Percentiles rank a stretch among this genome's conserved stretches.
phyloP scores from a whole-genome alignment of 176 grass and related monocot genomes.

The Musa acuminata region DNA sequence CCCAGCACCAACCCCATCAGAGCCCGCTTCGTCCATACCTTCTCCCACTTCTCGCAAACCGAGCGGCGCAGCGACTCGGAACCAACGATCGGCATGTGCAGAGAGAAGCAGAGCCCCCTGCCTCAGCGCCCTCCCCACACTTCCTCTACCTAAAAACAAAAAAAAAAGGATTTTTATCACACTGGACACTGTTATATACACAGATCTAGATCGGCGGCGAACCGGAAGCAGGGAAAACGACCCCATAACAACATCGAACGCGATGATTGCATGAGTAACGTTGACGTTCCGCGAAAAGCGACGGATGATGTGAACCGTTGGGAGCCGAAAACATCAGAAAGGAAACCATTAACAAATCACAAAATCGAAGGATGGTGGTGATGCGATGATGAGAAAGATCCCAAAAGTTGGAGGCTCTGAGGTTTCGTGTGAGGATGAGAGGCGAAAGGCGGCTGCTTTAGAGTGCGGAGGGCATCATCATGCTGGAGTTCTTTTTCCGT shows the following conservation, averaged over 20 bases:
- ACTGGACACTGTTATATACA: background rate
- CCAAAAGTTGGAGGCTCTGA: too few species aligned
- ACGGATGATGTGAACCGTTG: background rate
- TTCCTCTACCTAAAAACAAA: too few species aligned
- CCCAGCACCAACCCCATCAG: constrained; percentile 56
- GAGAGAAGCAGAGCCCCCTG: background rate
- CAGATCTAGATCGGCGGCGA: background rate
- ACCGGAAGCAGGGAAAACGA: background rate
- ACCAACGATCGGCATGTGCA: constrained; percentile 17
- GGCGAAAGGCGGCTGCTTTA: too few species aligned
- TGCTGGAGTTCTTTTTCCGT: too few species aligned
- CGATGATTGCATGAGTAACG: background rate
- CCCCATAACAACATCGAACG: background rate
- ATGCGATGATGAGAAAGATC: too few species aligned
- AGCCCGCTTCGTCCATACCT: constrained; percentile 33
- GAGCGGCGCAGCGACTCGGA: constrained; percentile 33
- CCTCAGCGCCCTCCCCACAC: background rate
- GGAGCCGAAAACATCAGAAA: background rate
- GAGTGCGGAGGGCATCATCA: too few species aligned
- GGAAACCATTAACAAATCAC: background rate
- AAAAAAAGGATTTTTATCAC: background rate
- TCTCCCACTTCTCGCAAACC: constrained; percentile 16
- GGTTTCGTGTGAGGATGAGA: too few species aligned
- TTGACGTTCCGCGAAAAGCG: background rate
- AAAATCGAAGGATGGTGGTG: too few species aligned